These are phyloP conservation scores for Saccharomycopsis sp. DNA, from an alignment of 805 yeast species.

Conservation along the genomic window DNA sequence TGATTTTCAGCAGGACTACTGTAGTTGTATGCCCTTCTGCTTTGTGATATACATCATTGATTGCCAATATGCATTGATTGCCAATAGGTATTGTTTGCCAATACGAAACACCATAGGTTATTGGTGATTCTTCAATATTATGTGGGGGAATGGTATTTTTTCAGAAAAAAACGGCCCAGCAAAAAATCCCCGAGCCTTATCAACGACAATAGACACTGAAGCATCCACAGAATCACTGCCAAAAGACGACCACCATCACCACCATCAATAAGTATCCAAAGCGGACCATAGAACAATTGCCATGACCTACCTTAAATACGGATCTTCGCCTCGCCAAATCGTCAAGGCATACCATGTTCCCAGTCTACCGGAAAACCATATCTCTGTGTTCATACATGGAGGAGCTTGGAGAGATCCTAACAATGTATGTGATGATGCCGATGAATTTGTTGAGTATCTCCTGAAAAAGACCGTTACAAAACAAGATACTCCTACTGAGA, in stretches of 20 bases:
- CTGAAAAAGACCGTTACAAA: constrained; percentile 20
- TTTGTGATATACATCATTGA: too few species aligned
- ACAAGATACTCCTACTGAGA: constrained; percentile 23
- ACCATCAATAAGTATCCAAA: background rate
- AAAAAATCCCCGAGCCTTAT: too few species aligned
- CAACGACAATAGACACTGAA: too few species aligned
- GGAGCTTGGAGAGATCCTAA: constrained; percentile 81
- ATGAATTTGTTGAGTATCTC: constrained; percentile 25
- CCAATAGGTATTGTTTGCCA: too few species aligned
- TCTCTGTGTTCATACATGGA: constrained; percentile 67
- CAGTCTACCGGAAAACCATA: constrained; percentile 5
- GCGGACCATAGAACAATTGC: background rate
- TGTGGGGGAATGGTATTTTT: too few species aligned
- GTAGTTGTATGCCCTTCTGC: background rate
- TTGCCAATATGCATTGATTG: background rate
- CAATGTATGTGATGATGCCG: constrained; percentile 54
- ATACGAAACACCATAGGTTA: too few species aligned
- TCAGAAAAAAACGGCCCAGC: too few species aligned
- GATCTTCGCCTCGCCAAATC: background rate
- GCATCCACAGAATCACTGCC: too few species aligned
- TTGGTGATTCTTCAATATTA: too few species aligned
- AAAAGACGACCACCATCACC: too few species aligned
- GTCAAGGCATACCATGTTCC: constrained; percentile 5
- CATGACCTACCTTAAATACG: background rate
- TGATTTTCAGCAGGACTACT: too few species aligned